Base-by-base conservation (phyloP, 2,329 filamentous ascomycete genomes). In the Piedraia hortae region DNA sequence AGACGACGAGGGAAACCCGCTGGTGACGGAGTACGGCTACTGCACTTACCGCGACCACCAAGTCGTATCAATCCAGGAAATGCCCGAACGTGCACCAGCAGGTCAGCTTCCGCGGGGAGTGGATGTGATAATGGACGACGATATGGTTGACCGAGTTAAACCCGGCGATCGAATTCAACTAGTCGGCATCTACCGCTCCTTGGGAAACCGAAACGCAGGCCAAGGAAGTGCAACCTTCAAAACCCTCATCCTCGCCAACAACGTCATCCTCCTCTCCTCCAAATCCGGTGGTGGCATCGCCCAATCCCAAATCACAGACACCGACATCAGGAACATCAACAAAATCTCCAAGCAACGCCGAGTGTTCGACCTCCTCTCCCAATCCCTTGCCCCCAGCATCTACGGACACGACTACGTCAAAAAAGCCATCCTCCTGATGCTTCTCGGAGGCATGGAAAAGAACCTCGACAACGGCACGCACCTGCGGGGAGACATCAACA, bases 321-420 rank as follows among this genome's bases (percentile, higher is more conserved):
- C 73, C 1, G 85, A 97, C 41, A 88, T 97, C 41, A 71, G 85
- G 36, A 93, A 97, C 42, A 97, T 97, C 55, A 93, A 93, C 54
- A 91, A 89, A 47, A 61, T 93, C 25, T 59, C 82, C 6, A 97
- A 93, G 55, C 85, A 85, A 47, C 80, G 69, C 48, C 80, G 85
- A 31, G 60, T 93, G 3, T 88, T 97, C 32, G 75, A 91, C 24
- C 53, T 97, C 19, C 59, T 97, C 4, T 85, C 85, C 1, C 80
- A 91, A 36, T 93, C 82, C 2, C 56, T 97, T 10, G 85, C 85
- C 2, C 85, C 85, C 0, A 91, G 80, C 49, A 97, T 97, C 27
- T 91, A 77, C 38, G 85, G 85, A 0, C 85, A 97, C 37, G 80
- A 88, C 38, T 73, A 91, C 43, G 88, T 97, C 50, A 97, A 97